Evolutionary conservation across 176 grass and related monocot species (phyloP).

Genomic region (Oryza nivara): DNA sequence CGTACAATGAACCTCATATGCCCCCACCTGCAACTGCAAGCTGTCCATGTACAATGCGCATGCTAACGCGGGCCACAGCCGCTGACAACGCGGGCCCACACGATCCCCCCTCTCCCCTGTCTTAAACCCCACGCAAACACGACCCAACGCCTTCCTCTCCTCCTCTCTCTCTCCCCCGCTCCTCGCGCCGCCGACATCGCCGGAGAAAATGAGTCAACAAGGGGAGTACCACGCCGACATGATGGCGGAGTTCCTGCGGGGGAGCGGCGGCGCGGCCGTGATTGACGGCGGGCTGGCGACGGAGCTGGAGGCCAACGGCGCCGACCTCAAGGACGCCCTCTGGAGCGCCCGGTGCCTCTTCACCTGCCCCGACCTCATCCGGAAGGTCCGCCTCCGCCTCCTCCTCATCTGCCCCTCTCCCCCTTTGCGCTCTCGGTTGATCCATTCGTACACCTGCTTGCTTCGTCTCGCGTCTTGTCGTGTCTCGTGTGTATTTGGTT

Average conservation of each 20-base stretch:
- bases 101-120: not conserved
- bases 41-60: not conserved
- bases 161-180: not conserved
- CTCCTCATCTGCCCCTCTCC: not conserved
- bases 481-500: not conserved
- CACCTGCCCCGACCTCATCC: slow-evolving; percentile 70
- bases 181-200: slow-evolving; percentile 28
- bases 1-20: not conserved
- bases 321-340: slow-evolving; percentile 88
- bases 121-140: not conserved
- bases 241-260: slow-evolving; percentile 44
- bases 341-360: slow-evolving; percentile 95
- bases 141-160: not conserved
- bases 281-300: slow-evolving; percentile 87
- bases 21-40: not conserved
- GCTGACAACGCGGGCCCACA: not conserved
- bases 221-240: not conserved
- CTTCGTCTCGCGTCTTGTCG: not conserved
- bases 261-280: slow-evolving; percentile 48
- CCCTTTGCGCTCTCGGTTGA: not conserved
- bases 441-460: not conserved
- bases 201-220: slow-evolving; percentile 19
- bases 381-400: slow-evolving; percentile 46
- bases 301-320: slow-evolving; percentile 86
- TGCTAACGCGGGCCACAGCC: not conserved